These are phyloP conservation scores for Nothophaeocryptopus gaeumannii DNA, from an alignment of 2,329 filamentous ascomycete species.

Conservation along the genomic window DNA sequence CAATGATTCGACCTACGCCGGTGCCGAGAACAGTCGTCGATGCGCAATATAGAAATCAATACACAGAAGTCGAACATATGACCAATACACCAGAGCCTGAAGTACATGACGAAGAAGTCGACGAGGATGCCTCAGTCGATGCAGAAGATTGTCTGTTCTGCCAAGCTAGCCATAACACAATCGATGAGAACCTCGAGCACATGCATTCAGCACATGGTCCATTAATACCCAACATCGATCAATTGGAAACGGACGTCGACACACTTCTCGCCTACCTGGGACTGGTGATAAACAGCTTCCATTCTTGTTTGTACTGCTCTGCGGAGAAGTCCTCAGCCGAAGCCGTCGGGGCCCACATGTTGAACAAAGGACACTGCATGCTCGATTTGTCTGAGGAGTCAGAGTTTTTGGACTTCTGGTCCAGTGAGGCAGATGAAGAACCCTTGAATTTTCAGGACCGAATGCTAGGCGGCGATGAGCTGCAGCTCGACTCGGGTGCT, in stretches of 20 bases:
- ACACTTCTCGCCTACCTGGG: slow-evolving; percentile 50
- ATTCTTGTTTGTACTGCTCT: slow-evolving; percentile 53
- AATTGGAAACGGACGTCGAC: slow-evolving; percentile 47
- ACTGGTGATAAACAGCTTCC: slow-evolving; percentile 49
- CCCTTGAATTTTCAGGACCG: neutral
- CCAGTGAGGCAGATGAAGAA: neutral
- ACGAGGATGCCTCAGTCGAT: neutral
- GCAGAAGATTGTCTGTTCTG: slow-evolving; percentile 40
- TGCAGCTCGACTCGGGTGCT: slow-evolving; percentile 15
- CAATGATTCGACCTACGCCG: neutral
- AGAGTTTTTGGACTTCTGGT: slow-evolving; percentile 22
- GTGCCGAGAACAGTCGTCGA: neutral
- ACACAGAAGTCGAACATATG: no score
- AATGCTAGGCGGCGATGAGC: slow-evolving; percentile 5
- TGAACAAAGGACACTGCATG: slow-evolving; percentile 48
- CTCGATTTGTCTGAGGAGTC: slow-evolving; percentile 17
- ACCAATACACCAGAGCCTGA: neutral
- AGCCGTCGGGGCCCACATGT: slow-evolving; percentile 54
- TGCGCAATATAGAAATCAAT: no score
- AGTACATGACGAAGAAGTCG: neutral
- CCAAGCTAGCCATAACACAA: slow-evolving; percentile 25
- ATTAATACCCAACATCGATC: slow-evolving; percentile 11
- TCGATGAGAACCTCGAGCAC: slow-evolving; percentile 45
- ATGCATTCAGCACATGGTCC: slow-evolving; percentile 52
- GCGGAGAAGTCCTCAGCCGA: slow-evolving; percentile 43